Conservation (phyloP, 495 filamentous ascomycete genomes). For the Lepidopterella palustris region DNA sequence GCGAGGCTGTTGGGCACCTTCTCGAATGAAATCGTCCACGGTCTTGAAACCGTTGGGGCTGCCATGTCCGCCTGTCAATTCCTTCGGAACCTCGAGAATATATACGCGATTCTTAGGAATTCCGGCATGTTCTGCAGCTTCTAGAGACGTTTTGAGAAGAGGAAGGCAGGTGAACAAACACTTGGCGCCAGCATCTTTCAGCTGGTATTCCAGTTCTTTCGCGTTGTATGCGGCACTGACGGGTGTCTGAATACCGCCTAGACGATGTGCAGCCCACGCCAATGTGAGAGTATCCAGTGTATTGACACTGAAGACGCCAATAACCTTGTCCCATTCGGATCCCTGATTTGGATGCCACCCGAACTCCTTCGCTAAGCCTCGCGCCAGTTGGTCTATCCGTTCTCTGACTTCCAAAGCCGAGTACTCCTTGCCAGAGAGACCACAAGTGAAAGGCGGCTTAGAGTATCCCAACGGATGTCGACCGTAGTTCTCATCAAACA, state of each 20-base stretch:
- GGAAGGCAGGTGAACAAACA: constrained; percentile 74
- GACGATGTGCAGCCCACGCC: constrained; percentile 66
- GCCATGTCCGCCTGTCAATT: constrained; percentile 44
- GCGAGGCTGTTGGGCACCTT: constrained; percentile 55
- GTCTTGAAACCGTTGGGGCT: constrained; percentile 56
- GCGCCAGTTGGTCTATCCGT: constrained; percentile 63
- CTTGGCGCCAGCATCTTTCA: constrained; percentile 68
- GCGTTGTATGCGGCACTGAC: constrained; percentile 80
- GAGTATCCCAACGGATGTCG: constrained; percentile 58
- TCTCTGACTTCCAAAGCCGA: constrained; percentile 58
- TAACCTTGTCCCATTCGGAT: constrained; percentile 79
- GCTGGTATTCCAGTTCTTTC: constrained; percentile 69
- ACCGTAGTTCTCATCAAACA: constrained; percentile 67
- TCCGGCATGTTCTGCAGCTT: constrained; percentile 58
- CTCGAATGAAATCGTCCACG: constrained; percentile 58
- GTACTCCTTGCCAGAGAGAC: constrained; percentile 65
- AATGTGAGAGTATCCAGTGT: constrained; percentile 76
- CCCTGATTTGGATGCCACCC: constrained; percentile 69
- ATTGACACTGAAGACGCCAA: constrained; percentile 72
- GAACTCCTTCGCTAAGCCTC: constrained; percentile 63
- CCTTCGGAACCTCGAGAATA: constrained; percentile 59
- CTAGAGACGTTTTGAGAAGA: constrained; percentile 61
- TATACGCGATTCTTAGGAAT: constrained; percentile 70
- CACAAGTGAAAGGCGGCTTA: constrained; percentile 73
- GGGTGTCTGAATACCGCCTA: constrained; percentile 69